Conservation (phyloP, 1,284 basidiomycete genomes). For the Amylostereum chailletii region DNA sequence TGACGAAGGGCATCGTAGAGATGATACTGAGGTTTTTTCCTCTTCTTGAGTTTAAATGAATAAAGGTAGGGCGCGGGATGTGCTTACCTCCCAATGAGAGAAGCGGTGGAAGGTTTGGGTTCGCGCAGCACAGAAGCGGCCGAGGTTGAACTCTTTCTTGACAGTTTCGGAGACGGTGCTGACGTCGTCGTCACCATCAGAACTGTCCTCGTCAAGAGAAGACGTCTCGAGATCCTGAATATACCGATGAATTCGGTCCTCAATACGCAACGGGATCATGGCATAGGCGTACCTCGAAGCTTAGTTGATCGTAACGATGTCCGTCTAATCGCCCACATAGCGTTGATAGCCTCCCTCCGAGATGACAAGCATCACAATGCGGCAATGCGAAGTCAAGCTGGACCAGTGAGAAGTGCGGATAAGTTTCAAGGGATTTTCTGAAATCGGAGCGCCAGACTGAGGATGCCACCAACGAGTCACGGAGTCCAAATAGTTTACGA, state of each 20-base stretch:
- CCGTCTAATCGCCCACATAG: slow-evolving; percentile 49
- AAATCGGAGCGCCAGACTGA: slow-evolving; percentile 73
- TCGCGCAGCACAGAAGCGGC: slow-evolving; percentile 68
- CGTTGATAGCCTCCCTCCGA: slow-evolving; percentile 61
- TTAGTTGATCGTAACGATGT: slow-evolving; percentile 45
- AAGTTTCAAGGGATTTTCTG: slow-evolving; percentile 53
- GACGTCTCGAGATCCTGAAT: too few relatives aligned
- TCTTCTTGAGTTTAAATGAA: background rate
- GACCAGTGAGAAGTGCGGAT: slow-evolving; percentile 51
- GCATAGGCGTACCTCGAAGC: slow-evolving; percentile 40
- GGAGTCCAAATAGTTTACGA: slow-evolving; percentile 56
- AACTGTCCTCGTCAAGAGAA: slow-evolving; percentile 12
- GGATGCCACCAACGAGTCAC: slow-evolving; percentile 67
- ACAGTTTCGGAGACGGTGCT: slow-evolving; percentile 12
- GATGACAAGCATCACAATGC: slow-evolving; percentile 72
- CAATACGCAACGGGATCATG: background rate
- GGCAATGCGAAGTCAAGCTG: slow-evolving; percentile 48
- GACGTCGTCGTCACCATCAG: slow-evolving; percentile 25
- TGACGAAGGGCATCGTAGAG: slow-evolving; percentile 45
- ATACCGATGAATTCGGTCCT: too few relatives aligned
- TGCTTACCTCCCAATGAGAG: slow-evolving; percentile 79
- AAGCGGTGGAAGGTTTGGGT: slow-evolving; percentile 67
- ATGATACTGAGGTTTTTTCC: slow-evolving; percentile 32
- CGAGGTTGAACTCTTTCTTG: slow-evolving; percentile 41
- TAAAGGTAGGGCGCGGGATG: background rate